Evolutionary conservation across 495 filamentous ascomycete genomes (phyloP), one percentile per base, ranked within the genome.

Genomic region (Delitschia confertaspora): DNA sequence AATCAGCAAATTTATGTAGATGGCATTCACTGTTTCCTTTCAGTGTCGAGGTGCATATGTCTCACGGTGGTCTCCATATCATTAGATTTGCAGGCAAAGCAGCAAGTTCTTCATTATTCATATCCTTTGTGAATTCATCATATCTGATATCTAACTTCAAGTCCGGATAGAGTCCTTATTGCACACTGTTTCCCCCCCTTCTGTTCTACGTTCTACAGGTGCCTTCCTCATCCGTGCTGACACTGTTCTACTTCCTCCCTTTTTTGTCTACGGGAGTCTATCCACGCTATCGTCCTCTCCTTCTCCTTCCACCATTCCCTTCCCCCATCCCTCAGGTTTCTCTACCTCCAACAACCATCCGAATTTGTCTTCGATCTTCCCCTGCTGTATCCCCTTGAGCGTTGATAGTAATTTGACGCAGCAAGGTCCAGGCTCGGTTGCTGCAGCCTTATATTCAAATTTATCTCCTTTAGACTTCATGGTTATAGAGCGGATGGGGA

Each of bases 401-500:
- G 77, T 79, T n/a, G 70, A 63, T 27, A 94, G 60, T 6, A 98
- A 69, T 60, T 77, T 76, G 6, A 75, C 45, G 47, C 76, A 85
- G 6, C 80, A 69, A 2, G 56, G 52, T 10, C 56, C 56, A 4
- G 48, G 72, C 36, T 89, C 75, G 33, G 79, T 76, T 9, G 52
- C 51, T 11, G 51, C 62, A 14, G 54, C 51, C 24, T 55, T 45
- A 38, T 63, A 66, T 0, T 61, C 65, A 49, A 89, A 76, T 18
- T 73, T 82, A 47, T 88, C 81, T n/a, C 66, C 61, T 7, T 57
- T 71, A 3, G 73, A 75, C 49, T 70, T 73, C 59, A 82, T 78
- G 1, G 82, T 85, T 51, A 98, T 93, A 36, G 81, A 88, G 38
- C 79, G 78, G 58, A 98, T 85, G 1, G 91, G 91, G 7, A 95